Evolutionary conservation across 345 rosid species (phyloP).

Genomic region (Eucalyptus fibrosa): DNA sequence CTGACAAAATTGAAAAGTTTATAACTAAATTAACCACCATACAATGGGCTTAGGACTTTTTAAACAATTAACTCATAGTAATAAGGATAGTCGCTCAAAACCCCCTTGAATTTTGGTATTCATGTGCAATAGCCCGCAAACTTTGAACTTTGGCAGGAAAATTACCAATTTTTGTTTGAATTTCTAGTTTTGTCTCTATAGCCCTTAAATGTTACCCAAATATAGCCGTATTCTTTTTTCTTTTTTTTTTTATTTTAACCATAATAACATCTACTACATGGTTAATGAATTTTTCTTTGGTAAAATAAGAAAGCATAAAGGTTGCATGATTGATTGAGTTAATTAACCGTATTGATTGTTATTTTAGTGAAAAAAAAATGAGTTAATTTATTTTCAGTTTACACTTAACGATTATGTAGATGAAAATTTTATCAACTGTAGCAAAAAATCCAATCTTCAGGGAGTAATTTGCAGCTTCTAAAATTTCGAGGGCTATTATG

Average conservation of each 20-base stretch:
- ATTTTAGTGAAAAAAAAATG: background rate
- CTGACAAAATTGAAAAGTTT: too few relatives aligned
- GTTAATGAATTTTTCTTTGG: background rate
- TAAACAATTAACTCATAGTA: background rate
- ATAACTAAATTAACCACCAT: rapidly evolving
- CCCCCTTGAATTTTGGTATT: background rate
- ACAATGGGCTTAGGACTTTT: background rate
- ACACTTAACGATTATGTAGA: background rate
- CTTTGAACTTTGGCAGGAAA: too few relatives aligned
- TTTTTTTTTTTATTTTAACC: rapidly evolving
- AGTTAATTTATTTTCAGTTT: too few relatives aligned
- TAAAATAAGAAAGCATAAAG: background rate
- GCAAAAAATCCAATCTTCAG: background rate
- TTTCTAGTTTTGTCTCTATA: background rate
- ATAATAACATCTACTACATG: background rate
- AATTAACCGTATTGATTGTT: rapidly evolving
- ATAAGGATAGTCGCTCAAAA: background rate
- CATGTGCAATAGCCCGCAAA: background rate
- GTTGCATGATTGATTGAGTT: background rate
- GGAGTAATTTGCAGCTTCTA: background rate
- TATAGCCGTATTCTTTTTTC: background rate
- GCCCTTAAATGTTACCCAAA: background rate
- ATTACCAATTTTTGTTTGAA: background rate
- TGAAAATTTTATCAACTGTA: background rate
- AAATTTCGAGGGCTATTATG: background rate